A percentile compares a stretch with the other conserved stretches of the same genome.
Evolutionary conservation across 2,329 filamentous ascomycete species (phyloP).

Genomic region (Penicillium capsulatum): DNA sequence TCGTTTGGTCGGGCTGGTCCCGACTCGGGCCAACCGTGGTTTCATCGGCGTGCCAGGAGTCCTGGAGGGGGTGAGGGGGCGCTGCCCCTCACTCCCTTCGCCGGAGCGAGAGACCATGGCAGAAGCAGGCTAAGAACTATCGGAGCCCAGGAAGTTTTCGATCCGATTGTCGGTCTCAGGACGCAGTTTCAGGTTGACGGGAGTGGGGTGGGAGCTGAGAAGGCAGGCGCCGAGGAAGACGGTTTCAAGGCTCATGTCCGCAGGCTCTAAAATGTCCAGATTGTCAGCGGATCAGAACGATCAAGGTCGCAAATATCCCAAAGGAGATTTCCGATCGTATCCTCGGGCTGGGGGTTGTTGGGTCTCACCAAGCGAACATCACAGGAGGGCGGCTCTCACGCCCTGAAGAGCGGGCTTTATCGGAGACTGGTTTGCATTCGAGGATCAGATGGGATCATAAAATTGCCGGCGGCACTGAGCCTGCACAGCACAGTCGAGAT

Average conservation of each 20-base stretch:
- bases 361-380: conserved; percentile 24
- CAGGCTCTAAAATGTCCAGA: conserved; percentile 16
- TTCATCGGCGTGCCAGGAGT: conserved; percentile 37
- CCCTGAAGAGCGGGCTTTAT: conserved; percentile 10
- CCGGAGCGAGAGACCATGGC: conserved; percentile 41
- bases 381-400: conserved; percentile 27
- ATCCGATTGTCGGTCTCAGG: conserved; percentile 17
- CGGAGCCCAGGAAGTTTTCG: conserved; percentile 6
- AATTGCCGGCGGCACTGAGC: background rate
- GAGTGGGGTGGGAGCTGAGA: conserved; percentile 21
- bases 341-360: conserved; percentile 8
- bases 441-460: background rate
- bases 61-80: conserved; percentile 35
- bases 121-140: conserved; percentile 3
- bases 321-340: conserved; percentile 12
- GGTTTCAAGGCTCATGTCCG: conserved; percentile 33
- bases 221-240: conserved; percentile 33
- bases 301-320: conserved; percentile 9
- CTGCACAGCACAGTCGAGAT: background rate
- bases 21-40: conserved; percentile 35
- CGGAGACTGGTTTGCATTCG: conserved; percentile 9
- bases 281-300: conserved; percentile 12
- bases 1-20: conserved; percentile 45
- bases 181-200: conserved; percentile 23
- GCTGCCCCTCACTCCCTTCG: conserved; percentile 34